Base-by-base conservation (phyloP, 2,329 filamentous ascomycete species). In the Myriosclerotinia duriaeana region DNA sequence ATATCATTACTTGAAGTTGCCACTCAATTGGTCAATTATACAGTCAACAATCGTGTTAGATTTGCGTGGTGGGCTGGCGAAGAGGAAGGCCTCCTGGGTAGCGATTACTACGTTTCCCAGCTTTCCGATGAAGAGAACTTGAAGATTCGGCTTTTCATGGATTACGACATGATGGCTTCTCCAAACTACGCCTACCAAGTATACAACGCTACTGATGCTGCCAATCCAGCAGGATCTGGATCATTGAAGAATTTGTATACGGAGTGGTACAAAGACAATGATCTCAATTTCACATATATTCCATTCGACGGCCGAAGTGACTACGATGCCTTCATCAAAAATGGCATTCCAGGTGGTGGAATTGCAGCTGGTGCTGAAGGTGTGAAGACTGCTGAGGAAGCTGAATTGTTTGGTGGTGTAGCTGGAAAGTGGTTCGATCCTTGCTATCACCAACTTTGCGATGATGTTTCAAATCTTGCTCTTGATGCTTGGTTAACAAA, bases 221-320 rank as follows among this genome's bases (percentile, higher is more conserved):
- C 84, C 17, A 89, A 89, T 76, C 91, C 92, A 42, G 80, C 78
- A 20, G 91, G 91, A 1, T 92, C 89, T 0, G 85, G 88, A 69
- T 83, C 92, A 75, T 81, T 92, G 66, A 84, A 88, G 67, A 79
- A 88, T 68, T 79, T 92, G 46, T 92, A 91, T 76, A 80, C 87
- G 26, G 80, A 87, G 59, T 92, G 85, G 82, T 93, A 89, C 78
- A 77, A 82, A 68, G 77, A 80, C 2, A 81, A 87, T 30, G 87
- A 82, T 1, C 81, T 87, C 66, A 87, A 87, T 77, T 88, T 87
- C 75, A 89, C 86, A 0, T 86, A 89, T 67, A 90, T 90, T 38
- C 84, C 86, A 2, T 94, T 95, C 71, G 89, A 92, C 72, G 91
- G 91, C 8, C 87, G 91, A 67, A 91, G 88, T 69, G 91, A 95